Conservation (phyloP, 352 stramenopile genomes). For the Pythium monospermum region DNA sequence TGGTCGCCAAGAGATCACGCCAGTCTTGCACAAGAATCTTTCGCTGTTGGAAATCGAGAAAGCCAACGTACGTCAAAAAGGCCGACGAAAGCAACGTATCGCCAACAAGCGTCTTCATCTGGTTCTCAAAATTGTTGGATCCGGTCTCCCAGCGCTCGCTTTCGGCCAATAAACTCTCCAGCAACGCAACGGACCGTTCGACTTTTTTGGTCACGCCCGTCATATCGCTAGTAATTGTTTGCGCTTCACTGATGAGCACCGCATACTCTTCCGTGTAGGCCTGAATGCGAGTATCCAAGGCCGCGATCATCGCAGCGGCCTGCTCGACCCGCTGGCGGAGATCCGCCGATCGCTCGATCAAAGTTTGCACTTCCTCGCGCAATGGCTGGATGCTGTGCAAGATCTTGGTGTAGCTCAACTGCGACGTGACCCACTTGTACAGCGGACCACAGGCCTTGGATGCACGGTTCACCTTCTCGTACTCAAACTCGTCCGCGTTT, state of each 20-base stretch:
- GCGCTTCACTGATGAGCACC: slow-evolving; percentile 95
- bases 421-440: slow-evolving; percentile 98
- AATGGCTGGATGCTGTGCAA: slow-evolving; percentile 98
- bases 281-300: slow-evolving; percentile 94
- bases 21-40: slow-evolving; percentile 93
- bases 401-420: slow-evolving; percentile 98
- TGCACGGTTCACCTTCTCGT: slow-evolving; percentile 90
- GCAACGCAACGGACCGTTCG: slow-evolving; percentile 93
- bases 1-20: slow-evolving; percentile 91
- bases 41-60: slow-evolving; percentile 98
- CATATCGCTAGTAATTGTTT: slow-evolving; percentile 99
- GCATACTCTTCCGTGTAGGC: slow-evolving; percentile 99
- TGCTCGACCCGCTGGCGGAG: slow-evolving; percentile 91
- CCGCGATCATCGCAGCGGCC: slow-evolving; percentile 91
- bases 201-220: slow-evolving; percentile 96
- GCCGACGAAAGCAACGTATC: slow-evolving; percentile 95
- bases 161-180: slow-evolving; percentile 97
- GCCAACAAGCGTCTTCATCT: slow-evolving; percentile 96
- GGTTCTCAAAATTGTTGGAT: slow-evolving; percentile 94
- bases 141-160: slow-evolving; percentile 97
- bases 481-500: slow-evolving; percentile 88
- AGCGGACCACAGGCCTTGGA: slow-evolving; percentile 98
- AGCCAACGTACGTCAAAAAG: slow-evolving; percentile 98
- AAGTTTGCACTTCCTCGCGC: slow-evolving; percentile 95
- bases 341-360: slow-evolving; percentile 94